A percentile compares a stretch with the other conserved stretches of the same genome.
Conservation (phyloP, 192 early-diverging fungal genomes). For the Coemansia sp. region DNA sequence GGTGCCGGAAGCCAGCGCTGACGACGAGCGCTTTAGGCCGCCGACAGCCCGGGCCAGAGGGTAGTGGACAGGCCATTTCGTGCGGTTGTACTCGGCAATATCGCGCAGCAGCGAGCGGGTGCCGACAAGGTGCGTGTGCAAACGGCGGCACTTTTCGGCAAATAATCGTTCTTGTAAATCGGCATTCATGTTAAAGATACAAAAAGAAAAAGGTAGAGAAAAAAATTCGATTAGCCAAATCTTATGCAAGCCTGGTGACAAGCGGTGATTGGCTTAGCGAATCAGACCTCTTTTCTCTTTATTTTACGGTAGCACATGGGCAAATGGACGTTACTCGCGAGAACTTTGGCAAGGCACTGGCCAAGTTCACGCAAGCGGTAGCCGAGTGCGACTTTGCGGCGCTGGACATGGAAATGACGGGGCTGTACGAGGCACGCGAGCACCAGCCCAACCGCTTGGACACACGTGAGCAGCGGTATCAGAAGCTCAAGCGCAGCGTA, state of each 20-base stretch:
- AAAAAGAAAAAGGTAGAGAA: constrained; percentile 12
- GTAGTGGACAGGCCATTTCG: constrained; percentile 65
- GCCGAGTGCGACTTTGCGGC: constrained; percentile 39
- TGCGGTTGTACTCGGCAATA: constrained; percentile 66
- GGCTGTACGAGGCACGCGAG: constrained; percentile 33
- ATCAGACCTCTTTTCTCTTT: not conserved
- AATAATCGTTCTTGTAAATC: constrained; percentile 63
- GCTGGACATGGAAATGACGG: constrained; percentile 52
- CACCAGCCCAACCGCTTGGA: constrained; percentile 46
- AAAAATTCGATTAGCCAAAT: not conserved
- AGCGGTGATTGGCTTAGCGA: not conserved
- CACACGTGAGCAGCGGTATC: constrained; percentile 57
- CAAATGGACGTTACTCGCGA: constrained; percentile 41
- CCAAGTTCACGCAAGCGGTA: constrained; percentile 26
- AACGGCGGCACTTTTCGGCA: constrained; percentile 68
- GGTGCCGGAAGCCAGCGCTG: constrained; percentile 23
- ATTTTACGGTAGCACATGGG: not conserved
- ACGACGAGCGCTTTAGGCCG: constrained; percentile 33
- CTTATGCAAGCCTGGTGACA: not conserved
- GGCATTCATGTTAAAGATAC: not conserved
- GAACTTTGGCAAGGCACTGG: constrained; percentile 30
- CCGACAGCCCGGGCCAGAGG: constrained; percentile 47
- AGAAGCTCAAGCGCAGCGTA: constrained; percentile 54
- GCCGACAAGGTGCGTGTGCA: constrained; percentile 65
- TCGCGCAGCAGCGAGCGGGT: constrained; percentile 67